A percentile compares a stretch with the other conserved stretches of the same genome.
phyloP scores from a whole-genome alignment of 2,329 filamentous ascomycete genomes.

The Aspergillus carbonarius region DNA sequence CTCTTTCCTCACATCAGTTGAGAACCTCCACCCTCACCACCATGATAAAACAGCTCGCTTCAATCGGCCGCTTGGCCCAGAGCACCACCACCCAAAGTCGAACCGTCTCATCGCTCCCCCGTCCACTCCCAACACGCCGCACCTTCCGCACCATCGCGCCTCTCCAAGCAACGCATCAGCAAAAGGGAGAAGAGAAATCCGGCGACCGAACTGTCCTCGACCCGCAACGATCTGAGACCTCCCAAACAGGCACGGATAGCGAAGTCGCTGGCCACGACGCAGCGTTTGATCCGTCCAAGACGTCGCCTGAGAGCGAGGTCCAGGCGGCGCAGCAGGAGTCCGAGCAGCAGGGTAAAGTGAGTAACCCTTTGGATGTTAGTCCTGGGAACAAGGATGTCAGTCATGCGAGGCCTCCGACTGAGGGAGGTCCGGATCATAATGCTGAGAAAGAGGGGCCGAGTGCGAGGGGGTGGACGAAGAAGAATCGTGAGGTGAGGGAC shows the following conservation, averaged over 20 bases:
- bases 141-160: neutral
- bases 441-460: conserved; percentile 38
- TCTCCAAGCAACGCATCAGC: conserved; percentile 8
- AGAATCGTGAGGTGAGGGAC: conserved; percentile 29
- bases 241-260: conserved; percentile 65
- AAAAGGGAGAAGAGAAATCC: conserved; percentile 4
- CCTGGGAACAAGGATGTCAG: conserved; percentile 62
- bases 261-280: conserved; percentile 58
- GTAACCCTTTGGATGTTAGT: conserved; percentile 59
- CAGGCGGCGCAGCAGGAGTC: conserved; percentile 37
- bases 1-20: neutral
- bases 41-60: conserved; percentile 9
- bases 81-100: conserved; percentile 2
- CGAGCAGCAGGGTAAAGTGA: conserved; percentile 38
- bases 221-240: conserved; percentile 65
- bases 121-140: too few species aligned
- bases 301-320: conserved; percentile 61
- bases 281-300: conserved; percentile 69
- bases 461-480: conserved; percentile 37
- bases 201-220: conserved; percentile 62
- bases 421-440: conserved; percentile 47
- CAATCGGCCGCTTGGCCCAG: conserved; percentile 7
- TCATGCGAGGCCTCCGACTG: conserved; percentile 44
- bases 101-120: neutral
- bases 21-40: conserved; percentile 10